Evolutionary conservation across 768 basidiomycete species (phyloP).

Genomic region (Chalciporus sphaerocephalus): DNA sequence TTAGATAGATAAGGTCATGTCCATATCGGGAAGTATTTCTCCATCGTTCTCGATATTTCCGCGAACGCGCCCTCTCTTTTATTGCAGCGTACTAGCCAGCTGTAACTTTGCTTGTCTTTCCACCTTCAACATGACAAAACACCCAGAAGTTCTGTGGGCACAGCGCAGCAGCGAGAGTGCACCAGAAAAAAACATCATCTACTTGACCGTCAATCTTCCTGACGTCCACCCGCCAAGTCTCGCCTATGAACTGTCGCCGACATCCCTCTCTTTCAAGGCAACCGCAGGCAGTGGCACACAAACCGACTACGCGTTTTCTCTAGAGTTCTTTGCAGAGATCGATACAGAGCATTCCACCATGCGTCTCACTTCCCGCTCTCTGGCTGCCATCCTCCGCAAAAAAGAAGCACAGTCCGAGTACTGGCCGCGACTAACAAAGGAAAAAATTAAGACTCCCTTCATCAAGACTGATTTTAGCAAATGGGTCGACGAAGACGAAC

Average conservation of each 20-base stretch:
- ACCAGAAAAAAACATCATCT: constrained; percentile 82
- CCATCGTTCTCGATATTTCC: constrained; percentile 31
- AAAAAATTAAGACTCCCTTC: constrained; percentile 72
- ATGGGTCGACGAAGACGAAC: constrained; percentile 98
- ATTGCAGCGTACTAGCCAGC: neutral
- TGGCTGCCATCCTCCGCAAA: constrained; percentile 73
- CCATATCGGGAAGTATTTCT: constrained; percentile 26
- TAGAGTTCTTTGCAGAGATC: constrained; percentile 75
- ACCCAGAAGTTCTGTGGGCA: constrained; percentile 94
- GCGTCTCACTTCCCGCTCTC: constrained; percentile 62
- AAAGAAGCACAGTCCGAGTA: constrained; percentile 71
- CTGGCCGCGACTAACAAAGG: constrained; percentile 92
- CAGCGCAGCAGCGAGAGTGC: constrained; percentile 74
- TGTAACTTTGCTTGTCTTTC: constrained; percentile 1
- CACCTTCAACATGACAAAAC: constrained; percentile 38
- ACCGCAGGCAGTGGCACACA: constrained; percentile 50
- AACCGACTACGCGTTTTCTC: constrained; percentile 67
- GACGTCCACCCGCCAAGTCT: constrained; percentile 60
- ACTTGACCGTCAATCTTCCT: constrained; percentile 78
- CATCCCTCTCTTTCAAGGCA: constrained; percentile 60
- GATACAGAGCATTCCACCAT: constrained; percentile 53
- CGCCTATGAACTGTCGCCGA: constrained; percentile 54
- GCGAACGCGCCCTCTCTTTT: constrained; percentile 15
- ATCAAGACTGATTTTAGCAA: constrained; percentile 94
- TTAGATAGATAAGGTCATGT: neutral